A percentile compares a stretch with the other conserved stretches of the same genome.
Evolutionary conservation across 192 early-diverging fungal species (phyloP).

Genomic region (Backusella liffmaniae): DNA sequence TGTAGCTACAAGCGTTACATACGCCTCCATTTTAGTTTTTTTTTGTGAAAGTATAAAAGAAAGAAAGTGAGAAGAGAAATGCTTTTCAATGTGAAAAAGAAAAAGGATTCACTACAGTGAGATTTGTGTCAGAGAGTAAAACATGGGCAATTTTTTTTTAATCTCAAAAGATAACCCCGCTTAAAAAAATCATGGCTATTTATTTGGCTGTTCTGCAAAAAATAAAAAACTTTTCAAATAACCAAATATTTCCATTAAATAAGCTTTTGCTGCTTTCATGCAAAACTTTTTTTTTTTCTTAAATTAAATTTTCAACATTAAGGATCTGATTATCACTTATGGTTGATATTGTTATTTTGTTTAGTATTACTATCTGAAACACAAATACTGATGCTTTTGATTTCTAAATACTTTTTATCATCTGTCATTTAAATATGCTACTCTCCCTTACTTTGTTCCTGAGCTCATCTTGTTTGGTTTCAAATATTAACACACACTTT

Average conservation of each 20-base stretch:
- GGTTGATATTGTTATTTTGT: background rate
- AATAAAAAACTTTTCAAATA: background rate
- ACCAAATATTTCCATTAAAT: background rate
- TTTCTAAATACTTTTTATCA: background rate
- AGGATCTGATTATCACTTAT: background rate
- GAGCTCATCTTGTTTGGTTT: background rate
- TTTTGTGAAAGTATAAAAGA: background rate
- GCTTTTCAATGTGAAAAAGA: background rate
- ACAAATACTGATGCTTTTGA: background rate
- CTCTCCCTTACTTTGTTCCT: background rate
- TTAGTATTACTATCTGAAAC: background rate
- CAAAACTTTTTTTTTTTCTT: background rate
- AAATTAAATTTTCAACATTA: background rate
- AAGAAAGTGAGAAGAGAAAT: background rate
- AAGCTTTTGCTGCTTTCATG: background rate
- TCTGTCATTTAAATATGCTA: background rate
- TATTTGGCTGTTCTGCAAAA: background rate
- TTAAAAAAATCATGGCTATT: background rate
- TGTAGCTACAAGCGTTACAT: conserved; percentile 84
- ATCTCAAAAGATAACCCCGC: background rate
- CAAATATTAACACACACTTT: background rate
- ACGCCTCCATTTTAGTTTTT: conserved; percentile 53
- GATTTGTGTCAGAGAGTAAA: background rate
- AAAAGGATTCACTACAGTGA: background rate
- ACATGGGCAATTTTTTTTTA: background rate